Conservation (phyloP, 352 stramenopile genomes). For the Phytophthora sojae region DNA sequence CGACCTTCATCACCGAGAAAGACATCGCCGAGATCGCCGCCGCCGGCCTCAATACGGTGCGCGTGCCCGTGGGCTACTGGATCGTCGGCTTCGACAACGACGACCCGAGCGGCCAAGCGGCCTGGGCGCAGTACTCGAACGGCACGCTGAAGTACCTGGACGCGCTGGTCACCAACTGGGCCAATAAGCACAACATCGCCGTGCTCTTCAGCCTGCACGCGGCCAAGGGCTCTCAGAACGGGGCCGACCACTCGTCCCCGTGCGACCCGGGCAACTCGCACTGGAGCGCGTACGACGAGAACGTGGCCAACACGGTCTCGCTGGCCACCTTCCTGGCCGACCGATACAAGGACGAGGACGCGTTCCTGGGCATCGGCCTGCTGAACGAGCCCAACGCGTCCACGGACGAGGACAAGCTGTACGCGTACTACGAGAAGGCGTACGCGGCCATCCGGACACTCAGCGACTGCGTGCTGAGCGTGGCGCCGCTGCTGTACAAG, state of each 20-base stretch:
- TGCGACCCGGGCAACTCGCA: conserved; percentile 44
- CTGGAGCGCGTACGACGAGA: conserved; percentile 65
- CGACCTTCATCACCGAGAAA: conserved; percentile 73
- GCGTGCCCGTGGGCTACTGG: conserved; percentile 84
- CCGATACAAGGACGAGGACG: conserved; percentile 68
- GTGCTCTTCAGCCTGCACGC: conserved; percentile 78
- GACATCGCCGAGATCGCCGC: conserved; percentile 68
- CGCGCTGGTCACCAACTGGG: conserved; percentile 50
- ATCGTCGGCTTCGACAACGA: conserved; percentile 73
- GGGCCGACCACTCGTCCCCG: conserved; percentile 75
- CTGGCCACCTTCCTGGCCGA: conserved; percentile 58
- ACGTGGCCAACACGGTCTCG: conserved; percentile 61
- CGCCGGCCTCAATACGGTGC: conserved; percentile 77
- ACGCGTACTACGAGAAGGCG: conserved; percentile 76
- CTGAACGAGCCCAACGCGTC: conserved; percentile 69
- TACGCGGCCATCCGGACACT: conserved; percentile 68
- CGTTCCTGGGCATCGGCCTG: conserved; percentile 75
- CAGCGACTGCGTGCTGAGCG: conserved; percentile 74
- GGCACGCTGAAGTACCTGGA: conserved; percentile 60
- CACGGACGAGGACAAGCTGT: conserved; percentile 57
- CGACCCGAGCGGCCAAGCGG: conserved; percentile 40
- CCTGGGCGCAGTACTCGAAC: conserved; percentile 55
- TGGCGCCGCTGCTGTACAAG: conserved; percentile 61
- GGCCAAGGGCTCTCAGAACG: conserved; percentile 83
- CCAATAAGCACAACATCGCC: conserved; percentile 52